Evolutionary conservation across 2,329 filamentous ascomycete species (phyloP).

Genomic region (Alternaria sp.): DNA sequence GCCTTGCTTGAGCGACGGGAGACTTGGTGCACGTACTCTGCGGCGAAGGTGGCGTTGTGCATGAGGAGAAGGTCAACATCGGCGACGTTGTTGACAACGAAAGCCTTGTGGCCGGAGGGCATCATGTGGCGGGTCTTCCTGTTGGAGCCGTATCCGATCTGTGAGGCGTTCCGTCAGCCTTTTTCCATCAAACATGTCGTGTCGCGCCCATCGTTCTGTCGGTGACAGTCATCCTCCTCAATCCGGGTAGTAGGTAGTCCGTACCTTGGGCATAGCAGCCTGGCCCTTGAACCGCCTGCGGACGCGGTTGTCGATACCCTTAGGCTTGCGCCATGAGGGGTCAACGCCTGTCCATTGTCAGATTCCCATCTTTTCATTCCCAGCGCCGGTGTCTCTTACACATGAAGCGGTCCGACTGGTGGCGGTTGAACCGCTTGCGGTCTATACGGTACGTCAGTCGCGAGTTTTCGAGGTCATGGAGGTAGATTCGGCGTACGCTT

Average conservation of each 20-base stretch:
- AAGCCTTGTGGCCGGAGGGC: constrained; percentile 99
- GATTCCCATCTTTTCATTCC: constrained; percentile 22
- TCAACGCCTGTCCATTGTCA: constrained; percentile 65
- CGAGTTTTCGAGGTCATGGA: constrained; percentile 36
- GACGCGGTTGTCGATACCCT: constrained; percentile 99
- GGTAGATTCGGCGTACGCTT: constrained; percentile 80
- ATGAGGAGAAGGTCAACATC: constrained; percentile 98
- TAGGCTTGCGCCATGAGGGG: constrained; percentile 97
- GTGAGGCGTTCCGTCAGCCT: constrained; percentile 47
- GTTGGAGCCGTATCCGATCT: constrained; percentile 99
- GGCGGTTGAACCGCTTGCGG: constrained; percentile 94
- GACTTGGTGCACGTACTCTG: constrained; percentile 75
- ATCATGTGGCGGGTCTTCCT: constrained; percentile 99
- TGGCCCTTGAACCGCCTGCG: constrained; percentile 97
- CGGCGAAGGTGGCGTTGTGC: constrained; percentile 99
- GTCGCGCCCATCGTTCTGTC: not conserved
- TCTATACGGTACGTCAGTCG: constrained; percentile 63
- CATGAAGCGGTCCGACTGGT: constrained; percentile 98
- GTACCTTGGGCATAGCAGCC: constrained; percentile 97
- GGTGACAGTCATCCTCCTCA: not conserved
- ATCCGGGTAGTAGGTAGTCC: constrained; percentile 46
- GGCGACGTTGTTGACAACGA: constrained; percentile 95
- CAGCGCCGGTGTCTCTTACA: constrained; percentile 56
- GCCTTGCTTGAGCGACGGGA: not conserved
- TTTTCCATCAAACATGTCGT: constrained; percentile 11